A percentile compares a stretch with the other conserved stretches of the same genome.
Conservation (phyloP, 495 filamentous ascomycete species). For the Hyaloscypha hepaticicola region DNA sequence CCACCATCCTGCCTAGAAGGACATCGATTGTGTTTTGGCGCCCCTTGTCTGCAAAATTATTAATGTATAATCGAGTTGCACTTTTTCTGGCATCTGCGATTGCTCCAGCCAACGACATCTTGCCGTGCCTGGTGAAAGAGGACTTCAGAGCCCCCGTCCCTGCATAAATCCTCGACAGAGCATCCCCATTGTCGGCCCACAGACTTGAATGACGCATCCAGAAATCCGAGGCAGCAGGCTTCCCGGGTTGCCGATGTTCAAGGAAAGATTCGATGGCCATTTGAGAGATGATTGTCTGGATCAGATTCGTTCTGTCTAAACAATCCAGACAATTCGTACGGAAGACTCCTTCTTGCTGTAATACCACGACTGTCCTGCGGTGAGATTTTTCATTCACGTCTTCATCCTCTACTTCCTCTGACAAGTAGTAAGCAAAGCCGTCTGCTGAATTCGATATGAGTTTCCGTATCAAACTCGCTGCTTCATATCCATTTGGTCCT, state of each 20-base stretch:
- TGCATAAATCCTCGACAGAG: constrained; percentile 91
- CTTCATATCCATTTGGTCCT: constrained; percentile 83
- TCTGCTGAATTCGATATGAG: constrained; percentile 75
- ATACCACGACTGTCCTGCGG: constrained; percentile 61
- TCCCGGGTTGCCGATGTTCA: constrained; percentile 45
- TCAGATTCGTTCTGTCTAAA: constrained; percentile 91
- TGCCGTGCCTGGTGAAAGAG: constrained; percentile 92
- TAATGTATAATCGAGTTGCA: constrained; percentile 89
- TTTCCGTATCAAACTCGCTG: constrained; percentile 72
- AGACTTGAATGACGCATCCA: constrained; percentile 87
- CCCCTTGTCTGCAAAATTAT: constrained; percentile 93
- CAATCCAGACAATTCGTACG: constrained; percentile 96
- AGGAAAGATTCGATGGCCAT: constrained; percentile 71
- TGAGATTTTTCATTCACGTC: constrained; percentile 35
- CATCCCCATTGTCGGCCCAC: constrained; percentile 99
- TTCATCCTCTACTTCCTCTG: constrained; percentile 63
- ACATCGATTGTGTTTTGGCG: constrained; percentile 94
- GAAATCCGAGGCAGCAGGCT: constrained; percentile 70
- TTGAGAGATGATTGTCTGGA: constrained; percentile 90
- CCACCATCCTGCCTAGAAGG: constrained; percentile 78
- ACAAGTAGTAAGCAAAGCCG: constrained; percentile 85
- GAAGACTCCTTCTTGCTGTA: constrained; percentile 93
- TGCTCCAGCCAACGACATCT: constrained; percentile 94
- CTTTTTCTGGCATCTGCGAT: constrained; percentile 94
- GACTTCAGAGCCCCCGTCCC: constrained; percentile 94